Base-by-base conservation (phyloP, 495 filamentous ascomycete species). In the Durotheca rogersii region DNA sequence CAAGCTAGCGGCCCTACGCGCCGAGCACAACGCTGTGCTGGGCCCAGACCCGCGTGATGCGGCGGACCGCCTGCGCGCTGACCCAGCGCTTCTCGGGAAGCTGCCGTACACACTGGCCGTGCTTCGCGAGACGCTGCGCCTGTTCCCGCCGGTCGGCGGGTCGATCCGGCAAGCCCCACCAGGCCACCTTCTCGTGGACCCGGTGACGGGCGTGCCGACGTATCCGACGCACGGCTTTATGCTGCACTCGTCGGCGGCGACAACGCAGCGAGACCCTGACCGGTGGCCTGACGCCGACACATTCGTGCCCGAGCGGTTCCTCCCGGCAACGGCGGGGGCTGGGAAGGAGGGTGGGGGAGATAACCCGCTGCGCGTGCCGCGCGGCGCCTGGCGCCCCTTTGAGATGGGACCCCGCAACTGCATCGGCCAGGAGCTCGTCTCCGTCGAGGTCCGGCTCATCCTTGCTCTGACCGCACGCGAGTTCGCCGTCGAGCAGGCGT, bases 341-440 rank as follows among this genome's bases (percentile, higher is more conserved):
- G n/a, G n/a, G n/a, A n/a, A n/a, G n/a, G n/a, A n/a, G n/a, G n/a
- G n/a, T n/a, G n/a, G n/a, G n/a, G n/a, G n/a, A n/a, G n/a, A 30
- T 12, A 56, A 69, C 25, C 51, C 55, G 2, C 32, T 68, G 25
- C 53, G 65, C 29, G 49, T 61, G 0, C 29, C 41, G 1, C 66
- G 67, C 30, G 69, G 67, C 37, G 62, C 68, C 3, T 78, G 62
- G 62, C 54, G 76, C 12, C 67, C 75, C 1, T 80, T 80, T 27
- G 69, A 75, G 58, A 64, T 67, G 2, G 78, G 78, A 0, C 75
- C 73, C 1, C 60, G 75, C 20, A 68, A 67, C 36, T 79, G 78
- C 34, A 75, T 80, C 19, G 77, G 75, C 0, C 75, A 80, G 54
- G 74, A 75, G 38, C 51, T 80, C 15, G 76, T 67, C 3, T 60